Conservation (phyloP, 2,329 filamentous ascomycete species). For the Leptodontidium sp. region DNA sequence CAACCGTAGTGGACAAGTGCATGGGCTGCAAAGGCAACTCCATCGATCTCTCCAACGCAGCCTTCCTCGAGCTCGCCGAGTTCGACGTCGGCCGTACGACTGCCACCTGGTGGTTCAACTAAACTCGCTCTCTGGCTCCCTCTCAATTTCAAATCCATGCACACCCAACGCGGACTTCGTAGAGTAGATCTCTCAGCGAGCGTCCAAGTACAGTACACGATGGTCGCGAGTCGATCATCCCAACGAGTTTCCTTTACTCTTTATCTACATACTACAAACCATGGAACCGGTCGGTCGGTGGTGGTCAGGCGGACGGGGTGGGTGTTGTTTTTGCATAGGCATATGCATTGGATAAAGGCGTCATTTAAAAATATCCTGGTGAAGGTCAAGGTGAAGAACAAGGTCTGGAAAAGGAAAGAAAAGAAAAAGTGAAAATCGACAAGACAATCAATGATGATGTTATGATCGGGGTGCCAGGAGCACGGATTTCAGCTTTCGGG, state of each 20-base stretch:
- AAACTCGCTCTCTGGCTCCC: constrained; percentile 24
- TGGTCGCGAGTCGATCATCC: constrained; percentile 40
- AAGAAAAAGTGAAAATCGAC: constrained; percentile 5
- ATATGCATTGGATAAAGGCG: constrained; percentile 25
- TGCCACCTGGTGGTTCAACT: constrained; percentile 58
- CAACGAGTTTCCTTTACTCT: constrained; percentile 42
- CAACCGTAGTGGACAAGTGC: constrained; percentile 78
- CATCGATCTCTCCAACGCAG: constrained; percentile 68
- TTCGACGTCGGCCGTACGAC: constrained; percentile 54
- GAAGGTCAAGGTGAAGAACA: not conserved
- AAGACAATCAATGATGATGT: constrained; percentile 26
- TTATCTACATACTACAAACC: constrained; percentile 19
- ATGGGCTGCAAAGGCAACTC: constrained; percentile 65
- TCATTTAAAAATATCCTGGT: constrained; percentile 17
- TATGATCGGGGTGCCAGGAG: constrained; percentile 33
- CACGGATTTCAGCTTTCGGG: constrained; percentile 20
- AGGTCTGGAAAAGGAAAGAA: not conserved
- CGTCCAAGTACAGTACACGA: constrained; percentile 17
- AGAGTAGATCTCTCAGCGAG: constrained; percentile 45
- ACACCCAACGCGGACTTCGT: constrained; percentile 32
- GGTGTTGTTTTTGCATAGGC: constrained; percentile 1
- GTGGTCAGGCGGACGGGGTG: not conserved
- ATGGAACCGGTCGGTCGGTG: constrained; percentile 8
- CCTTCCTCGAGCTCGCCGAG: constrained; percentile 61
- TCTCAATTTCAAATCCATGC: not conserved